phyloP scores from a whole-genome alignment of 768 basidiomycete genomes.

The Lactifluus volemus region DNA sequence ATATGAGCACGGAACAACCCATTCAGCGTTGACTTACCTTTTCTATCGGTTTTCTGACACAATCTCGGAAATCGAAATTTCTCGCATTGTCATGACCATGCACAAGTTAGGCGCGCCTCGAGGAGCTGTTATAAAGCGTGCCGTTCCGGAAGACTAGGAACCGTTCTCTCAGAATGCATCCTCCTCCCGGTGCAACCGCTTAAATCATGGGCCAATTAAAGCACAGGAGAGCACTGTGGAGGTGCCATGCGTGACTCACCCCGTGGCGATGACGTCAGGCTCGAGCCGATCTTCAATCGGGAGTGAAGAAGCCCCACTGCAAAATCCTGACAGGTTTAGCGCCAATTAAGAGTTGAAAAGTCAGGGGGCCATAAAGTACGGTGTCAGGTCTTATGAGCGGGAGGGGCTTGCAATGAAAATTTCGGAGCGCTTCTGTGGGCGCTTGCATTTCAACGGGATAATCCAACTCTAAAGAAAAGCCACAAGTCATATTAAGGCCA shows the following conservation, averaged over 20 bases:
- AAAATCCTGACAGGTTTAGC: conserved; percentile 6
- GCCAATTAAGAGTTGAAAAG: neutral
- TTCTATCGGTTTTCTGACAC: neutral
- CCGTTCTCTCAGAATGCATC: neutral
- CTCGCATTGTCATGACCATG: neutral
- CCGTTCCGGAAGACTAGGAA: neutral
- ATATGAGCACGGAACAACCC: neutral
- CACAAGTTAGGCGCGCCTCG: neutral
- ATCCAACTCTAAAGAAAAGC: neutral
- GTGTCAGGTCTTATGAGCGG: neutral
- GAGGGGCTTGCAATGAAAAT: neutral
- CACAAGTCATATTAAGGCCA: conserved; percentile 1
- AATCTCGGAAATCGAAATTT: neutral
- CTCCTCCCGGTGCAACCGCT: neutral
- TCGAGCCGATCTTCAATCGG: neutral
- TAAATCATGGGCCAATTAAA: neutral
- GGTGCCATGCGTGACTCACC: conserved; percentile 1
- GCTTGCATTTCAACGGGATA: neutral
- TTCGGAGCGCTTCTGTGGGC: neutral
- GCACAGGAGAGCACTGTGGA: neutral
- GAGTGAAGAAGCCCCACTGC: conserved; percentile 2
- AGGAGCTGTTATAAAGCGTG: neutral
- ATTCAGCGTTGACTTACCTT: neutral
- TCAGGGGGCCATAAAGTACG: neutral
- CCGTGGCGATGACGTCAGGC: conserved; percentile 6